phyloP scores from a whole-genome alignment of 2,329 filamentous ascomycete genomes.

The Magnaporthiopsis rhizophila region DNA sequence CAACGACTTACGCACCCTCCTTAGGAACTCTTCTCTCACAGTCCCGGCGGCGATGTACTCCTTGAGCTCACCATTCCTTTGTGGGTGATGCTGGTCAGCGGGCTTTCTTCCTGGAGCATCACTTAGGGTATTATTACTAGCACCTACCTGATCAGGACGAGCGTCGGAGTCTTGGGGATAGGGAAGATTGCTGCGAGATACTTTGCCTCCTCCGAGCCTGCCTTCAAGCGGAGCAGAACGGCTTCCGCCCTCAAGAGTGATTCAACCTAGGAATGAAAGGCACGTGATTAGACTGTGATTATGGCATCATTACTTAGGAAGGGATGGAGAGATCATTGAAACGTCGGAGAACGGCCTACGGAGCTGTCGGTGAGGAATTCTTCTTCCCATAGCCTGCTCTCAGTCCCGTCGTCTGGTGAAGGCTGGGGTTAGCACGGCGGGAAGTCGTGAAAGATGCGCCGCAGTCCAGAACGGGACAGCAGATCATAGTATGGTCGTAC shows the following conservation, averaged over 20 bases:
- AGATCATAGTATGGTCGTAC: constrained; percentile 33
- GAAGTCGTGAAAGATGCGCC: neutral
- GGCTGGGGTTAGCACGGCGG: neutral
- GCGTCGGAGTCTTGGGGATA: constrained; percentile 65
- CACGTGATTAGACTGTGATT: neutral
- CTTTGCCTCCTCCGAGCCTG: constrained; percentile 70
- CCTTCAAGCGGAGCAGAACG: constrained; percentile 60
- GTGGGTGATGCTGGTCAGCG: neutral
- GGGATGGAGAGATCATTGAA: neutral
- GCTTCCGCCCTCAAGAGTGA: constrained; percentile 37
- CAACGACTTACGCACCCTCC: constrained; percentile 31
- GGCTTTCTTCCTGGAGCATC: neutral
- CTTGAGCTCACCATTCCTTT: constrained; percentile 64
- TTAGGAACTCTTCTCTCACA: constrained; percentile 57
- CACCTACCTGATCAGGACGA: constrained; percentile 67
- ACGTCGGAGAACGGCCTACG: constrained; percentile 28
- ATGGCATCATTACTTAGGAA: neutral
- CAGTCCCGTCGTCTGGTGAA: constrained; percentile 55
- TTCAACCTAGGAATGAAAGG: neutral
- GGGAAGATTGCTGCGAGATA: constrained; percentile 80
- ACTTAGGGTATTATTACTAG: too few species aligned
- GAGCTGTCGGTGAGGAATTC: constrained; percentile 54
- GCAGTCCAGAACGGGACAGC: constrained; percentile 1
- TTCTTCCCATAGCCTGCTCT: constrained; percentile 65
- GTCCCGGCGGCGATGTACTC: constrained; percentile 65